A percentile compares a stretch with the other conserved stretches of the same genome.
These are phyloP conservation scores for Ascochyta pisi DNA, from an alignment of 2,329 filamentous ascomycete species.

Conservation along the genomic window DNA sequence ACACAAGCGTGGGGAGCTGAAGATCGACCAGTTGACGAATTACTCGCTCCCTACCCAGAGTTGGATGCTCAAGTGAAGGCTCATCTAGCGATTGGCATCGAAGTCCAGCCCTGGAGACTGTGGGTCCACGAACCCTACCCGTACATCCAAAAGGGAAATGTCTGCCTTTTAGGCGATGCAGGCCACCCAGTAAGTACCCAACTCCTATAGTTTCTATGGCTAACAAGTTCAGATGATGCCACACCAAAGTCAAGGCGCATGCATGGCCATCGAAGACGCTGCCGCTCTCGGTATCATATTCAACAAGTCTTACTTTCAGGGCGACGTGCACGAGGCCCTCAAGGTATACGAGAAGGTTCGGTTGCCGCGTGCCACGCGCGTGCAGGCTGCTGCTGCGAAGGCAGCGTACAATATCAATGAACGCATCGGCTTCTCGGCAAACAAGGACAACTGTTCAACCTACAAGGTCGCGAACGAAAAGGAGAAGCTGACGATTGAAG, in stretches of 20 bases:
- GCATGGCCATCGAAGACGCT: conserved; percentile 72
- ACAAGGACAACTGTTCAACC: conserved; percentile 58
- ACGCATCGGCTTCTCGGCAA: conserved; percentile 61
- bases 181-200: conserved; percentile 63
- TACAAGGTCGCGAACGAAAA: conserved; percentile 70
- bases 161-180: conserved; percentile 70
- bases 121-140: conserved; percentile 70
- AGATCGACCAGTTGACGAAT: conserved; percentile 63
- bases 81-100: conserved; percentile 66
- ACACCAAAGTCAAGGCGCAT: conserved; percentile 72
- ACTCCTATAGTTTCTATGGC: background rate
- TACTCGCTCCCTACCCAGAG: conserved; percentile 66
- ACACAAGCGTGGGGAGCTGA: conserved; percentile 65
- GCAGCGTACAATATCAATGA: conserved; percentile 51
- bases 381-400: conserved; percentile 48
- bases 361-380: conserved; percentile 47
- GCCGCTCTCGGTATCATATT: conserved; percentile 69
- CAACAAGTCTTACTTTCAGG: conserved; percentile 53
- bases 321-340: conserved; percentile 42
- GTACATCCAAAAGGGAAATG: conserved; percentile 59
- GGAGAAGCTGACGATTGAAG: conserved; percentile 70
- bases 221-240: conserved; percentile 65
- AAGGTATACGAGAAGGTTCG: conserved; percentile 47
- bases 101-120: conserved; percentile 71
- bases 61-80: conserved; percentile 64